Evolutionary conservation across 2,329 filamentous ascomycete species (phyloP).

Genomic region (Cyphellophora europaea): DNA sequence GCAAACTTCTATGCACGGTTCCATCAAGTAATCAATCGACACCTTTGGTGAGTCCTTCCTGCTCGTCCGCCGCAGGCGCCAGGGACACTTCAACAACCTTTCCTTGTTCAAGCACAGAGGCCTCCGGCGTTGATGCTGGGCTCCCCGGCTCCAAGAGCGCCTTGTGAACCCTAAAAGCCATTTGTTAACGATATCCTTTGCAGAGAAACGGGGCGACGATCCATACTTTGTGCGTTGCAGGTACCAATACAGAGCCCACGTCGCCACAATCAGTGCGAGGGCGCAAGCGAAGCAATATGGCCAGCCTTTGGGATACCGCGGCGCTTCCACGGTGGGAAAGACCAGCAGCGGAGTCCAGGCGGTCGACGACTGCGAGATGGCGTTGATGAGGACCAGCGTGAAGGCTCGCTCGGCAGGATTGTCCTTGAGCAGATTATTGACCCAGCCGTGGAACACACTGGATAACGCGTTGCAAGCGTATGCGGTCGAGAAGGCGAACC

Average conservation of each 20-base stretch:
- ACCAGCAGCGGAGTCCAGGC: constrained; percentile 47
- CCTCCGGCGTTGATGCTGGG: no score
- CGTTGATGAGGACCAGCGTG: constrained; percentile 43
- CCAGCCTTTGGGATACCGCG: constrained; percentile 34
- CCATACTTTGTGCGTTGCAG: no score
- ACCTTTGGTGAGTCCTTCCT: no score
- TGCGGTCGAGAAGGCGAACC: constrained; percentile 9
- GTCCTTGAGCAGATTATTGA: constrained; percentile 40
- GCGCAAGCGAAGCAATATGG: constrained; percentile 21
- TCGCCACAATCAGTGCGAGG: neutral
- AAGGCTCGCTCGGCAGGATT: constrained; percentile 40
- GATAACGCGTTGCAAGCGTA: constrained; percentile 8
- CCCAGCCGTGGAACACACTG: constrained; percentile 19
- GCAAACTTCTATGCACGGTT: no score
- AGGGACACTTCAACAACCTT: no score
- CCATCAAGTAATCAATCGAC: no score
- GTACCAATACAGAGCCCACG: neutral
- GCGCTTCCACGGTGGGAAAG: constrained; percentile 38
- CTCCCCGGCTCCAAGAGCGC: no score
- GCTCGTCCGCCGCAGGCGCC: no score
- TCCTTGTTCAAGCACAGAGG: no score
- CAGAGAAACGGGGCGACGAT: no score
- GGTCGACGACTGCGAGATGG: constrained; percentile 45
- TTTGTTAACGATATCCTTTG: no score
- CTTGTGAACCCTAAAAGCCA: no score